Percentiles rank a stretch among this genome's conserved stretches.
phyloP scores from a whole-genome alignment of 1,284 basidiomycete genomes.

The Ustilago crameri region DNA sequence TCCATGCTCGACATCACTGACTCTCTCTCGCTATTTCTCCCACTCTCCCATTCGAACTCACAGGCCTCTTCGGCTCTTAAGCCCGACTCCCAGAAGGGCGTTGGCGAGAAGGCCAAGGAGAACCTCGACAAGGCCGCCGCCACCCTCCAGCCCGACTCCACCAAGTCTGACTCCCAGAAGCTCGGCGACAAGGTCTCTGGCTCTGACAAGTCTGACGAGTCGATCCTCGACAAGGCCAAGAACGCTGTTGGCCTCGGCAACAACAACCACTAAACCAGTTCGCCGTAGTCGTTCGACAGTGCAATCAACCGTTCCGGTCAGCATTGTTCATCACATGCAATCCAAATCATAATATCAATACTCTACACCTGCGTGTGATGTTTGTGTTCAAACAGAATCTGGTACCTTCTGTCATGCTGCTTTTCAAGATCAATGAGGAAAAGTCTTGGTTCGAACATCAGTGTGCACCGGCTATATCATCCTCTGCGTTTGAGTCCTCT shows the following conservation, averaged over 20 bases:
- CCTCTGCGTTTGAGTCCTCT: slow-evolving; percentile 4
- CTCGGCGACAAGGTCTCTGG: slow-evolving; percentile 73
- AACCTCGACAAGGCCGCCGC: slow-evolving; percentile 58
- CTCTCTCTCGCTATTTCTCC: not conserved
- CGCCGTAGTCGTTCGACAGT: too few relatives aligned
- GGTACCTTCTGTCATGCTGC: too few relatives aligned
- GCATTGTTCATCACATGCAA: too few relatives aligned
- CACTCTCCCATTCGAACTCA: not conserved
- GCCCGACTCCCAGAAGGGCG: slow-evolving; percentile 56
- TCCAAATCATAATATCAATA: too few relatives aligned
- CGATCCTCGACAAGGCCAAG: slow-evolving; percentile 57
- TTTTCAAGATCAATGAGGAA: too few relatives aligned
- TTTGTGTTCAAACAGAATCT: too few relatives aligned
- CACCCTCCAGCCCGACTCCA: slow-evolving; percentile 69
- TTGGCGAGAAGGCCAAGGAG: slow-evolving; percentile 54
- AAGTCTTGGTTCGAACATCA: too few relatives aligned
- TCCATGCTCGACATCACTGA: not conserved
- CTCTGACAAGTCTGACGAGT: slow-evolving; percentile 49
- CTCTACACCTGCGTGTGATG: too few relatives aligned
- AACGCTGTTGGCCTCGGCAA: slow-evolving; percentile 51
- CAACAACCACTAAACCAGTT: slow-evolving; percentile 31
- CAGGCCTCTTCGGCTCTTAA: slow-evolving; percentile 51
- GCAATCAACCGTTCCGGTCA: too few relatives aligned
- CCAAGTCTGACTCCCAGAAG: slow-evolving; percentile 68
- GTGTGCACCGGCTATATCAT: not conserved